Percentiles rank a stretch among this genome's conserved stretches.
Conservation (phyloP, 208 protist genomes). For the Wallacemonas rigidus region DNA sequence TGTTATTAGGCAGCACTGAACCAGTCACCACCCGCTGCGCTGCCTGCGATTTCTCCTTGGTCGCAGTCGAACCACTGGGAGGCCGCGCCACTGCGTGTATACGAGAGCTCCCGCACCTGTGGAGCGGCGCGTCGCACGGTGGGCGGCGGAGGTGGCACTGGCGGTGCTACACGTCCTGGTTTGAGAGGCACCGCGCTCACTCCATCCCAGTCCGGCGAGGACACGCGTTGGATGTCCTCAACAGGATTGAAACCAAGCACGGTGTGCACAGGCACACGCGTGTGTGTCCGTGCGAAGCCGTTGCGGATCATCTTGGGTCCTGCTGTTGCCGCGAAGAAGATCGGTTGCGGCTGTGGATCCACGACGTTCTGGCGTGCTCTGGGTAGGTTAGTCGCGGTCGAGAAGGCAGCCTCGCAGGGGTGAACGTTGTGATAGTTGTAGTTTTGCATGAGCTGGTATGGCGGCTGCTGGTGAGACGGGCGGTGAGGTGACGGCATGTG, state of each 20-base stretch:
- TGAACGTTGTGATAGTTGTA: neutral
- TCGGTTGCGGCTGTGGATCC: constrained; percentile 10
- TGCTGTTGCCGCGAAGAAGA: neutral
- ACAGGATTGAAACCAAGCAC: constrained; percentile 24
- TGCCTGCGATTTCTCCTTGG: too few relatives aligned
- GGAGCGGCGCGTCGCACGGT: neutral
- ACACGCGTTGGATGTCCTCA: constrained; percentile 8
- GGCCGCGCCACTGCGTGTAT: neutral
- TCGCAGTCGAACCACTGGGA: neutral
- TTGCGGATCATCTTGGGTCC: constrained; percentile 17
- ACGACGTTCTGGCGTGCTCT: constrained; percentile 1
- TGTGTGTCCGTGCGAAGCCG: constrained; percentile 4
- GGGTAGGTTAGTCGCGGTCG: neutral
- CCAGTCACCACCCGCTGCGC: too few relatives aligned
- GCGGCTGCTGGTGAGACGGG: too few relatives aligned
- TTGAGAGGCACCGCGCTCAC: constrained; percentile 2
- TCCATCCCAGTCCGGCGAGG: constrained; percentile 21
- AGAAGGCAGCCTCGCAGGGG: neutral
- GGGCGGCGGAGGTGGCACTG: neutral
- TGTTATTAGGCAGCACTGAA: too few relatives aligned
- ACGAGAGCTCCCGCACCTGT: neutral
- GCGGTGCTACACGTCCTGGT: neutral
- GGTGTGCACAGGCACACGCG: constrained; percentile 9
- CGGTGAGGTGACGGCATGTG: too few relatives aligned
- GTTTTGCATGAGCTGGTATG: neutral